Percentiles rank a stretch among this genome's conserved stretches.
phyloP scores from a whole-genome alignment of 345 rosid genomes.

The Murraya koenigii region DNA sequence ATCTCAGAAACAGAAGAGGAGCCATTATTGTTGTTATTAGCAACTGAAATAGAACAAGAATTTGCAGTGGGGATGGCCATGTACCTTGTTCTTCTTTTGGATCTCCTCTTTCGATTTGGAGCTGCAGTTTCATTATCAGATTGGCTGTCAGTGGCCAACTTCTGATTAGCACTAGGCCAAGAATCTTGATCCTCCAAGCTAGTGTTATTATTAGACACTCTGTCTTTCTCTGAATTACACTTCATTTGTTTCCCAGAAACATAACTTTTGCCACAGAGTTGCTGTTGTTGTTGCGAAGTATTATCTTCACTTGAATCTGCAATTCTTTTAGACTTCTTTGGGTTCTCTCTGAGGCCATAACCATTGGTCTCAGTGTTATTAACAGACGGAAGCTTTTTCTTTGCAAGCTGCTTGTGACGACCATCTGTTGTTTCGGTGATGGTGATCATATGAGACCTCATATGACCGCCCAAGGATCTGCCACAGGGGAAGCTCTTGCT shows the following conservation, averaged over 20 bases:
- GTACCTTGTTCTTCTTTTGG: conserved; percentile 42
- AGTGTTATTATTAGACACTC: conserved; percentile 9
- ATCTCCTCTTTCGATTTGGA: conserved; percentile 40
- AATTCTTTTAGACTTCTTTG: conserved; percentile 48
- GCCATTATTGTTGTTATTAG: conserved; percentile 18
- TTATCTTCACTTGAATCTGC: conserved; percentile 21
- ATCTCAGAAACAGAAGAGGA: conserved; percentile 47
- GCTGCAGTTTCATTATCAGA: conserved; percentile 42
- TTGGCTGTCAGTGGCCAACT: conserved; percentile 34
- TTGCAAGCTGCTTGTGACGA: conserved; percentile 15
- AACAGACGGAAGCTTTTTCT: conserved; percentile 35
- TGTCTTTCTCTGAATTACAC: conserved; percentile 38
- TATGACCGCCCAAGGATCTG: conserved; percentile 74
- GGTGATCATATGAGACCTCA: conserved; percentile 61
- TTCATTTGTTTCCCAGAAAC: conserved; percentile 46
- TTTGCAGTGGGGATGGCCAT: conserved; percentile 27
- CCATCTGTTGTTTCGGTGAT: conserved; percentile 31
- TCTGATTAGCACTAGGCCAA: conserved; percentile 26
- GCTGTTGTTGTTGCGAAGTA: conserved; percentile 20
- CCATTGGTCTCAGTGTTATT: conserved; percentile 12
- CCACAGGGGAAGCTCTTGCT: conserved; percentile 59
- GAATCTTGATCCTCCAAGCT: conserved; percentile 42
- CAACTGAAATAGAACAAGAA: conserved; percentile 40
- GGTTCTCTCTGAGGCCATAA: conserved; percentile 50
- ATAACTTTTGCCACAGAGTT: conserved; percentile 7